A percentile compares a stretch with the other conserved stretches of the same genome.
Evolutionary conservation across 352 stramenopile genomes (phyloP).

Genomic region (Phytophthora multivora): DNA sequence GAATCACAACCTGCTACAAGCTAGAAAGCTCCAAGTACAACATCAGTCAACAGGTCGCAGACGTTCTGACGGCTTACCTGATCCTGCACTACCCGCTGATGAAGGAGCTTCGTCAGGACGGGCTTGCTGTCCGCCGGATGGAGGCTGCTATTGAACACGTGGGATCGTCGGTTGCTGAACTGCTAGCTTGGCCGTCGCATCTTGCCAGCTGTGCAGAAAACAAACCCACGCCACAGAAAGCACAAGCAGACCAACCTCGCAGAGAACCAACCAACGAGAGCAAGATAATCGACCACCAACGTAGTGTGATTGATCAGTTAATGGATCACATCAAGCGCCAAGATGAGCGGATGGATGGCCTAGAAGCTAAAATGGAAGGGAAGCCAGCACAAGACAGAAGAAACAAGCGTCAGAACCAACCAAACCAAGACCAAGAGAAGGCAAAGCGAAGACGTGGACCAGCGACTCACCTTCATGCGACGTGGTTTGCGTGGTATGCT

Average conservation of each 20-base stretch:
- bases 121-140: no score
- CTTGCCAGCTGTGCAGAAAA: not conserved
- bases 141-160: no score
- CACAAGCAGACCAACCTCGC: not conserved
- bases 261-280: not conserved
- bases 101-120: not conserved
- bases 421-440: not conserved
- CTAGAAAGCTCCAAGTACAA: slow-evolving; percentile 1
- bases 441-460: not conserved
- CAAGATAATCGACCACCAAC: slow-evolving; percentile 6
- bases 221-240: not conserved
- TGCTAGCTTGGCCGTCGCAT: not conserved
- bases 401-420: not conserved
- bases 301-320: slow-evolving; percentile 21
- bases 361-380: no score
- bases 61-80: slow-evolving; percentile 2
- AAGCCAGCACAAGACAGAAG: not conserved
- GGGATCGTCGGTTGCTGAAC: not conserved
- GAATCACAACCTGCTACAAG: not conserved
- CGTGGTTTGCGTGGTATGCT: slow-evolving; percentile 8
- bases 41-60: not conserved
- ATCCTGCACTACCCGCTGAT: not conserved
- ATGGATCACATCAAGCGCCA: slow-evolving; percentile 10
- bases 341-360: slow-evolving; percentile 4
- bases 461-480: slow-evolving; percentile 2